These are phyloP conservation scores for Paxillus involutus DNA, from an alignment of 768 basidiomycete species.

Conservation along the genomic window DNA sequence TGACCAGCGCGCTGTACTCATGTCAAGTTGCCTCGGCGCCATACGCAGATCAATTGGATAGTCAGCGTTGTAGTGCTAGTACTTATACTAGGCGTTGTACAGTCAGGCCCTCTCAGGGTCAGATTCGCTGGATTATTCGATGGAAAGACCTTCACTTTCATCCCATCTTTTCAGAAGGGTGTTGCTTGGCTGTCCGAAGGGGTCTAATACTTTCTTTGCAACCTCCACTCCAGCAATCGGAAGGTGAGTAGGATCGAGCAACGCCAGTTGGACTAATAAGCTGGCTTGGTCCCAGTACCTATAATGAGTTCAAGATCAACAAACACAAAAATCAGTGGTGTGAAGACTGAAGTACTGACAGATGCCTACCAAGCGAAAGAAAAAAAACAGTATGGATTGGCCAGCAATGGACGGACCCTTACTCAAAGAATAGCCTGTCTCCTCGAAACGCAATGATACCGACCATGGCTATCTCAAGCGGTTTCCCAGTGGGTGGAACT, in stretches of 20 bases:
- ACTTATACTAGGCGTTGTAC: too few relatives aligned
- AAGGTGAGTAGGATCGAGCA: conserved; percentile 31
- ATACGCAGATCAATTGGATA: too few relatives aligned
- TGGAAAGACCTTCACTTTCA: conserved; percentile 35
- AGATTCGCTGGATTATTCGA: conserved; percentile 24
- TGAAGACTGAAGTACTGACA: conserved; percentile 8
- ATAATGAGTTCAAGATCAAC: neutral
- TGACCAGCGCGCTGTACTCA: too few relatives aligned
- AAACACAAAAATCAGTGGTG: neutral
- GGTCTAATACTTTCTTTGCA: conserved; percentile 41
- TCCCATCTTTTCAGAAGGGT: conserved; percentile 35
- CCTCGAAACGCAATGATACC: conserved; percentile 47
- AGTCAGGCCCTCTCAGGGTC: neutral
- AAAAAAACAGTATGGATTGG: neutral
- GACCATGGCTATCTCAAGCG: conserved; percentile 41
- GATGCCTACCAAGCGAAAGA: conserved; percentile 9
- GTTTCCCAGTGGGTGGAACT: conserved; percentile 37
- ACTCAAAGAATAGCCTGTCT: conserved; percentile 52
- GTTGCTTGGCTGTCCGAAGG: conserved; percentile 41
- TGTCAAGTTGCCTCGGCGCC: too few relatives aligned
- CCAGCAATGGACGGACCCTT: conserved; percentile 11
- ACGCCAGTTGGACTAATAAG: conserved; percentile 41
- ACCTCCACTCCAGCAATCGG: conserved; percentile 42
- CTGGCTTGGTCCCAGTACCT: conserved; percentile 55
- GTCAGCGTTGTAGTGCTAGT: too few relatives aligned